phyloP scores from a whole-genome alignment of 2,329 filamentous ascomycete species.

The Rhinocladiella similis region DNA sequence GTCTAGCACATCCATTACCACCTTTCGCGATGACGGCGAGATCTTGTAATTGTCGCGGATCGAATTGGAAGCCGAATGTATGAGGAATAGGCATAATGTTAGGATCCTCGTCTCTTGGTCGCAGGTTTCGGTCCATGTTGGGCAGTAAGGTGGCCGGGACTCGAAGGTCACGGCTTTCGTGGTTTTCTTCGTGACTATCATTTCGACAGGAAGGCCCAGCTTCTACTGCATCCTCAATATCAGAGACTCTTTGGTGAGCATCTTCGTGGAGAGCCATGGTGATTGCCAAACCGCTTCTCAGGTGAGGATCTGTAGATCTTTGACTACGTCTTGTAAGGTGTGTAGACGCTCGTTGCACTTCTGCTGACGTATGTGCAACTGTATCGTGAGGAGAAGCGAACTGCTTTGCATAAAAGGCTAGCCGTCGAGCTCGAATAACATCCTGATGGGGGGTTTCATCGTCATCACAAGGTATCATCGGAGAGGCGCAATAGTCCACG shows the following conservation, averaged over 20 bases:
- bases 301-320: no score
- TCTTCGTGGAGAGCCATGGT: no score
- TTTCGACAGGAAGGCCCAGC: no score
- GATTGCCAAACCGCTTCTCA: no score
- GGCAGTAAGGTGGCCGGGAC: slow-evolving; percentile 21
- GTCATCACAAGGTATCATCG: not conserved
- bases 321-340: no score
- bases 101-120: slow-evolving; percentile 25
- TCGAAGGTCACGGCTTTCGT: not conserved
- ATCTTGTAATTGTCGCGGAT: slow-evolving; percentile 28
- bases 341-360: not conserved
- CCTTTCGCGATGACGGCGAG: slow-evolving; percentile 25
- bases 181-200: not conserved
- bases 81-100: slow-evolving; percentile 26
- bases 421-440: slow-evolving; percentile 22
- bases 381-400: not conserved
- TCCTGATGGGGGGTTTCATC: slow-evolving; percentile 5
- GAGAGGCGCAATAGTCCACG: not conserved
- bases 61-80: slow-evolving; percentile 23
- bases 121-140: slow-evolving; percentile 1
- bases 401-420: slow-evolving; percentile 24
- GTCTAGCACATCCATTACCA: slow-evolving; percentile 30
- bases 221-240: no score
- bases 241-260: no score
- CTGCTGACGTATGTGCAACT: not conserved